Percentiles rank a stretch among this genome's conserved stretches.
Conservation (phyloP, 768 basidiomycete species). For the Mycena crocata region DNA sequence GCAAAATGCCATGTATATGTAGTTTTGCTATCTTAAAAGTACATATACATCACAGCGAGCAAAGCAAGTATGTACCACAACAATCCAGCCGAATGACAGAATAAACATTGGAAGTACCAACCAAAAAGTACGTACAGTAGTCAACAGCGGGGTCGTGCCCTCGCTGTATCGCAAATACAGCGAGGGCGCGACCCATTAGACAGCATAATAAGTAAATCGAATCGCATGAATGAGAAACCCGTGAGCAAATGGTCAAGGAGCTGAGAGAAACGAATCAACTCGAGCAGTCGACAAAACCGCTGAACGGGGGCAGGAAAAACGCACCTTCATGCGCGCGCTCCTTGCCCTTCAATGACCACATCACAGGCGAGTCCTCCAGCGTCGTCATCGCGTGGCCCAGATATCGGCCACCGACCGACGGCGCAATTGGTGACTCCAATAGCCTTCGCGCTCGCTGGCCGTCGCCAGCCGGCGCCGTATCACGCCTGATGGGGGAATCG, state of each 20-base stretch:
- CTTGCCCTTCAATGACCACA: conserved; percentile 27
- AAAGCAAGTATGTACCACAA: conserved; percentile 22
- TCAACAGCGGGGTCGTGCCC: conserved; percentile 28
- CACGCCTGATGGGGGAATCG: conserved; percentile 67
- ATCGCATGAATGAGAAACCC: conserved; percentile 2
- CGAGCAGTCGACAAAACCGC: neutral
- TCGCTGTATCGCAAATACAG: conserved; percentile 23
- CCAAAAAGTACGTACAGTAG: conserved; percentile 12
- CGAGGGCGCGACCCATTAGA: conserved; percentile 32
- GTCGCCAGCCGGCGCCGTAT: conserved; percentile 44
- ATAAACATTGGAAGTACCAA: conserved; percentile 12
- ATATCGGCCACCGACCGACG: conserved; percentile 29
- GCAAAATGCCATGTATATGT: conserved; percentile 3
- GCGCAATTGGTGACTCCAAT: conserved; percentile 47
- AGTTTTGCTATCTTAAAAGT: conserved; percentile 1
- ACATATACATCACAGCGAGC: conserved; percentile 20
- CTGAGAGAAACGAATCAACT: conserved; percentile 3
- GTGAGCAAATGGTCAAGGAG: conserved; percentile 23
- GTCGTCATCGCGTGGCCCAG: conserved; percentile 25
- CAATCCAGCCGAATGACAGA: conserved; percentile 25
- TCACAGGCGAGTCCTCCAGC: conserved; percentile 29
- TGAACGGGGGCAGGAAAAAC: neutral
- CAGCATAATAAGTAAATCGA: conserved; percentile 20
- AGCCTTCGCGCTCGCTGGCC: conserved; percentile 45
- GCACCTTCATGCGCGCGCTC: conserved; percentile 25